A percentile compares a stretch with the other conserved stretches of the same genome.
Evolutionary conservation across 768 basidiomycete genomes (phyloP).

Genomic region (Mycena olivaceomarginata): DNA sequence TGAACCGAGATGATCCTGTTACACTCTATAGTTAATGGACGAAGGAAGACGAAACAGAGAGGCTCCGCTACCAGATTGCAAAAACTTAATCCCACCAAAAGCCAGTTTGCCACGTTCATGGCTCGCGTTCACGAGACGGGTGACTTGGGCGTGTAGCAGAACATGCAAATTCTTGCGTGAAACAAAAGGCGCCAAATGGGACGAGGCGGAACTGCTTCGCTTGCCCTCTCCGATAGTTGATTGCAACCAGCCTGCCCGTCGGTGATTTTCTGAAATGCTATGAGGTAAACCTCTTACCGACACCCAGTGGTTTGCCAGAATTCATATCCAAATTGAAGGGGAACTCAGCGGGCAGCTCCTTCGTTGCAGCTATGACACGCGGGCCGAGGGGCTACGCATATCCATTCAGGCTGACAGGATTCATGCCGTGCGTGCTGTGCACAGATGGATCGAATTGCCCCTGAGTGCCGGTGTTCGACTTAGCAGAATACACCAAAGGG

Average conservation of each 20-base stretch:
- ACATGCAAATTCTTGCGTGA: background rate
- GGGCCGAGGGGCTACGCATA: background rate
- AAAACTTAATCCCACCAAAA: constrained; percentile 6
- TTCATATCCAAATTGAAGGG: background rate
- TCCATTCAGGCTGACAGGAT: background rate
- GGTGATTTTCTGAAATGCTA: background rate
- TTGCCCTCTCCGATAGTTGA: background rate
- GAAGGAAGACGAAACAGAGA: background rate
- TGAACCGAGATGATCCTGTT: background rate
- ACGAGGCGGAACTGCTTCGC: background rate
- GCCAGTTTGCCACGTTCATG: background rate
- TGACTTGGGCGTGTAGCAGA: constrained; percentile 8
- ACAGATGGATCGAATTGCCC: background rate
- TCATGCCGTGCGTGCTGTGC: background rate
- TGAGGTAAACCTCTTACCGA: background rate
- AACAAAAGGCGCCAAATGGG: background rate
- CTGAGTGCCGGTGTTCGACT: background rate
- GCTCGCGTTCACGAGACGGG: constrained; percentile 1
- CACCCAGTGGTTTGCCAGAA: background rate
- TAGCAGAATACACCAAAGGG: background rate
- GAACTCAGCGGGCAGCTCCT: background rate
- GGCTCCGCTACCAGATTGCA: background rate
- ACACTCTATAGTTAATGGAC: background rate
- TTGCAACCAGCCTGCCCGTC: background rate
- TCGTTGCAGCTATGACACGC: background rate